phyloP scores from a whole-genome alignment of 352 stramenopile species.

The Globisporangium ultimum region DNA sequence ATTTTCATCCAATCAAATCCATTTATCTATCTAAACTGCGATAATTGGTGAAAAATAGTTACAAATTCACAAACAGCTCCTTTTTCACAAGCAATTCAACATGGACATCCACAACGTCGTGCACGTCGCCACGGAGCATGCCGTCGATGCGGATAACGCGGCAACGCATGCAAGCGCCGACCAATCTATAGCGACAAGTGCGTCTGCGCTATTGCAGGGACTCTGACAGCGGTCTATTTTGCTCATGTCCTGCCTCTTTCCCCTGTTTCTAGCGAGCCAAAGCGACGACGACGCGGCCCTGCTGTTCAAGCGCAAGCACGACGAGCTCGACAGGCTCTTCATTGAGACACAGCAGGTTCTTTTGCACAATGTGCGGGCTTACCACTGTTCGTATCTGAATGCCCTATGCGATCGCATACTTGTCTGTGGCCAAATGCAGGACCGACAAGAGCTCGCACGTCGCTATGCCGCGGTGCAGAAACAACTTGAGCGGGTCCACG shows the following conservation, averaged over 20 bases:
- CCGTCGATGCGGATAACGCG: not conserved
- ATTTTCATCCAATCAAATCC: no score
- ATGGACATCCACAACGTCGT: no score
- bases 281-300: constrained; percentile 1
- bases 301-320: constrained; percentile 16
- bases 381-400: not conserved
- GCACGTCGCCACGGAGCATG: not conserved
- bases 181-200: not conserved
- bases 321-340: constrained; percentile 19
- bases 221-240: not conserved
- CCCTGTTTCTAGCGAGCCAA: not conserved
- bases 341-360: constrained; percentile 21
- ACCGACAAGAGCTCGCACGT: constrained; percentile 16
- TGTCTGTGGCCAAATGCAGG: constrained; percentile 13
- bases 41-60: no score
- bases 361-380: not conserved
- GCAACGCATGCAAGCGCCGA: not conserved
- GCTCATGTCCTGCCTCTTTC: not conserved
- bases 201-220: not conserved
- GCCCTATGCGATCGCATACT: not conserved
- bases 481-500: constrained; percentile 20
- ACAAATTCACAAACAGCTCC: no score
- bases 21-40: no score
- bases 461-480: constrained; percentile 15
- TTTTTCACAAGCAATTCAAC: no score